Evolutionary conservation across 352 stramenopile species (phyloP).

Genomic region (Globisporangium alternatum): DNA sequence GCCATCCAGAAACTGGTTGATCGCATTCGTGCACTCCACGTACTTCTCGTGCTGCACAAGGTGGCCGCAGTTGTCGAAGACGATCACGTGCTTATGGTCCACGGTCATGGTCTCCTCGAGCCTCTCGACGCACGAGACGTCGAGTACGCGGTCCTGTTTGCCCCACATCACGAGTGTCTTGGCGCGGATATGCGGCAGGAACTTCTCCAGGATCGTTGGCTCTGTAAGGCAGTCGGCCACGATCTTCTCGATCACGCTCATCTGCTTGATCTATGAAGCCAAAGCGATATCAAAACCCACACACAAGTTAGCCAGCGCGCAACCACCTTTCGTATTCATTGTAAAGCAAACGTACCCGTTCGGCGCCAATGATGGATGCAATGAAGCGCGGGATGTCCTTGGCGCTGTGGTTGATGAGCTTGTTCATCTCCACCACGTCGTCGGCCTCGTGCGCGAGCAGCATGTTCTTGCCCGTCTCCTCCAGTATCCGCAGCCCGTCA

Average conservation of each 20-base stretch:
- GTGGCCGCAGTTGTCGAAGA: conserved; percentile 67
- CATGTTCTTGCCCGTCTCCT: conserved; percentile 64
- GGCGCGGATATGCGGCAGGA: conserved; percentile 48
- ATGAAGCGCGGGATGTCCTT: conserved; percentile 35
- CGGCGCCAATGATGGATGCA: conserved; percentile 29
- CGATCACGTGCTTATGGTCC: conserved; percentile 34
- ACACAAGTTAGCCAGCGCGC: neutral
- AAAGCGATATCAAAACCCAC: neutral
- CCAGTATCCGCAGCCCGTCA: conserved; percentile 44
- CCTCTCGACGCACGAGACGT: conserved; percentile 64
- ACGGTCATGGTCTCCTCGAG: conserved; percentile 45
- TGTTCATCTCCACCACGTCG: conserved; percentile 55
- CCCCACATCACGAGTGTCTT: conserved; percentile 72
- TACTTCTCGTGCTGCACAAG: conserved; percentile 68
- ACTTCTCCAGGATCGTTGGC: conserved; percentile 57
- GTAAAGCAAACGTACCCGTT: conserved; percentile 25
- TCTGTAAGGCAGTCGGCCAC: conserved; percentile 49
- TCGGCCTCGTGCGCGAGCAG: conserved; percentile 56
- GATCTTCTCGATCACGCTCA: conserved; percentile 63
- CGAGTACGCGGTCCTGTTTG: conserved; percentile 63
- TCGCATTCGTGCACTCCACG: conserved; percentile 47
- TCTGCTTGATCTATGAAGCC: conserved; percentile 30
- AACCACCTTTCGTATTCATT: neutral
- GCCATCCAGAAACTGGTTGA: conserved; percentile 55
- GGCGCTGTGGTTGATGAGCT: conserved; percentile 36